Percentiles rank a stretch among this genome's conserved stretches.
Evolutionary conservation across 2,329 filamentous ascomycete genomes (phyloP).

Genomic region (Piedraia hortae): DNA sequence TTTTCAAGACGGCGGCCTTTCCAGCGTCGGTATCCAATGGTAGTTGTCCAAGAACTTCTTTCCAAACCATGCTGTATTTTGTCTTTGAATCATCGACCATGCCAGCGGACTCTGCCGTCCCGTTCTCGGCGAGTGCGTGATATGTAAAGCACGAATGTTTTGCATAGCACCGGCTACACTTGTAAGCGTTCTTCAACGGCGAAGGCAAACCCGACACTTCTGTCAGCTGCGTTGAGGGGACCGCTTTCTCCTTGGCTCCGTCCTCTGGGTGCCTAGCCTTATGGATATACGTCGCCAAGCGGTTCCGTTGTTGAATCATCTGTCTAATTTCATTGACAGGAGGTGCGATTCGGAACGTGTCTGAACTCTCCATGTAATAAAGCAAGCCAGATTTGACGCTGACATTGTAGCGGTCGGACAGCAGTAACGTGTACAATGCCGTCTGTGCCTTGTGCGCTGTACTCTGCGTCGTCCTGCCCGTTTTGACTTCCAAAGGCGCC

Average conservation of each 20-base stretch:
- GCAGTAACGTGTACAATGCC: conserved; percentile 68
- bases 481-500: conserved; percentile 88
- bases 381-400: conserved; percentile 72
- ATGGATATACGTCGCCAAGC: conserved; percentile 59
- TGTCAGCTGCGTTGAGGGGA: conserved; percentile 5
- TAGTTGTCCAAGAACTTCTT: conserved; percentile 34
- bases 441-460: conserved; percentile 77
- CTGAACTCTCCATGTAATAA: conserved; percentile 82
- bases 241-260: not conserved
- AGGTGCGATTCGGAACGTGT: conserved; percentile 60
- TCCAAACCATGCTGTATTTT: conserved; percentile 25
- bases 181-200: conserved; percentile 58
- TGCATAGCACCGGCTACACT: conserved; percentile 71
- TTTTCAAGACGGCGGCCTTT: conserved; percentile 31
- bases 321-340: conserved; percentile 71
- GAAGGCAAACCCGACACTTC: conserved; percentile 42
- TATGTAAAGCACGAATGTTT: conserved; percentile 81
- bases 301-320: conserved; percentile 90
- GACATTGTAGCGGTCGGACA: conserved; percentile 87
- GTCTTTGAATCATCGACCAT: conserved; percentile 35
- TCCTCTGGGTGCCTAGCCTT: conserved; percentile 6
- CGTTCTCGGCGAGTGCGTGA: conserved; percentile 67
- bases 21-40: conserved; percentile 20
- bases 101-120: conserved; percentile 53
- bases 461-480: conserved; percentile 53